Evolutionary conservation across 257 asterid genomes (phyloP).

Genomic region (Rauvolfia tetraphylla): DNA sequence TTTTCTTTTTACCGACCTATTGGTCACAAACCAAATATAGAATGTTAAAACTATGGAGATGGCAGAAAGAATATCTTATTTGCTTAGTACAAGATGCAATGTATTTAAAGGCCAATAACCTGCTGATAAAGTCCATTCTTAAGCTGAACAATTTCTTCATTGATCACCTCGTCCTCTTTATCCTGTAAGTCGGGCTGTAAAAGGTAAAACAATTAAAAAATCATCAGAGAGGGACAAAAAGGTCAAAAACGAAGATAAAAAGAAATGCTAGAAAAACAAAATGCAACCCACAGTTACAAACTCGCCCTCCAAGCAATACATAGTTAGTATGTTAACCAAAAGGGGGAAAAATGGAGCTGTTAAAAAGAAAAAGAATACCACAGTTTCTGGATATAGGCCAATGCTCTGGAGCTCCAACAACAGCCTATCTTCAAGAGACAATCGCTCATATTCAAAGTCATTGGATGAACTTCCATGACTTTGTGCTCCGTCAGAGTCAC

Average conservation of each 20-base stretch:
- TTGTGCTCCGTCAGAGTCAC: conserved; percentile 45
- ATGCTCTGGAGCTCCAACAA: conserved; percentile 74
- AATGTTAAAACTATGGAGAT: background rate
- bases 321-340: background rate
- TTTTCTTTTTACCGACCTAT: conserved; percentile 63
- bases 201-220: conserved; percentile 20
- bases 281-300: conserved; percentile 2
- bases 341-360: background rate
- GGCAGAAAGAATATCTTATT: background rate
- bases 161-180: conserved; percentile 67
- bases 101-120: conserved; percentile 33
- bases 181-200: conserved; percentile 82
- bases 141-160: conserved; percentile 64
- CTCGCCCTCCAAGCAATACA: background rate
- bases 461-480: conserved; percentile 39
- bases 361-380: conserved; percentile 53
- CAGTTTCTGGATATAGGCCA: conserved; percentile 66
- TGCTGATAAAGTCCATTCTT: conserved; percentile 59
- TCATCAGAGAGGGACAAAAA: background rate
- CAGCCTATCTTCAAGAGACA: conserved; percentile 68
- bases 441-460: conserved; percentile 66
- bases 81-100: background rate
- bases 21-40: conserved; percentile 22
- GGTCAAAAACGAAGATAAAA: background rate
- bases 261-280: background rate